A percentile compares a stretch with the other conserved stretches of the same genome.
phyloP scores from a whole-genome alignment of 1,284 basidiomycete genomes.

The Sanguinoderma infundibulare region DNA sequence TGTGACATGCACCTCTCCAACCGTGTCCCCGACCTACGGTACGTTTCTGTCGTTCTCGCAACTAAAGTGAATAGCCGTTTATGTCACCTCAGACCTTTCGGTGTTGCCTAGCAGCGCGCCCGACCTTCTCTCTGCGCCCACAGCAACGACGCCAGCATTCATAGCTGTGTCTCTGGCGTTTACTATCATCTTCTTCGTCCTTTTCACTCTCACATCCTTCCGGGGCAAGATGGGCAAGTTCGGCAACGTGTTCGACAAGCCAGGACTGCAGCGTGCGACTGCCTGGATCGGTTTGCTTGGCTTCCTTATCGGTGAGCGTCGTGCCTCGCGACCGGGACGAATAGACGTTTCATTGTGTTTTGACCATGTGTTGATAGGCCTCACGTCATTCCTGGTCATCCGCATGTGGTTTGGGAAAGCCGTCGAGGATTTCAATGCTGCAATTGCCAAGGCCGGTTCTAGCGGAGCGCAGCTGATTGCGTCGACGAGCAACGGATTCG shows the following conservation, averaged over 20 bases:
- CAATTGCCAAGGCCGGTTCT: slow-evolving; percentile 53
- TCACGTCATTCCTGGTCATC: slow-evolving; percentile 71
- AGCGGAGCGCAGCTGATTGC: slow-evolving; percentile 66
- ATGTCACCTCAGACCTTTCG: slow-evolving; percentile 54
- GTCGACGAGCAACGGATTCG: slow-evolving; percentile 71
- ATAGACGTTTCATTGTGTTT: no score
- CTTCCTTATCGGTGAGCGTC: slow-evolving; percentile 67
- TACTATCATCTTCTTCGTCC: slow-evolving; percentile 67
- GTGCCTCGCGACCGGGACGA: slow-evolving; percentile 3
- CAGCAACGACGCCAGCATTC: slow-evolving; percentile 64
- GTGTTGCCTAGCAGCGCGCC: slow-evolving; percentile 63
- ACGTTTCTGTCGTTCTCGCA: slow-evolving; percentile 17
- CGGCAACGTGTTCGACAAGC: slow-evolving; percentile 56
- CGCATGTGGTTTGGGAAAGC: slow-evolving; percentile 85
- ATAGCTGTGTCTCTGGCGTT: slow-evolving; percentile 65
- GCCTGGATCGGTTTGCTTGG: slow-evolving; percentile 79
- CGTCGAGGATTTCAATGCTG: slow-evolving; percentile 74
- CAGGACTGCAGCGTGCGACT: slow-evolving; percentile 58
- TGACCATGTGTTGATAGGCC: slow-evolving; percentile 48
- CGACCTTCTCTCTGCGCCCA: slow-evolving; percentile 61
- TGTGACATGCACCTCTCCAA: slow-evolving; percentile 59
- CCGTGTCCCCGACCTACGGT: slow-evolving; percentile 70
- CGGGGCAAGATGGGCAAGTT: slow-evolving; percentile 66
- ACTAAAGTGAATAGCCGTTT: background rate
- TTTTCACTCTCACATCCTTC: slow-evolving; percentile 70